Percentiles rank a stretch among this genome's conserved stretches.
These are phyloP conservation scores for Globisporangium radiosum DNA, from an alignment of 352 stramenopile species.

Conservation along the genomic window DNA sequence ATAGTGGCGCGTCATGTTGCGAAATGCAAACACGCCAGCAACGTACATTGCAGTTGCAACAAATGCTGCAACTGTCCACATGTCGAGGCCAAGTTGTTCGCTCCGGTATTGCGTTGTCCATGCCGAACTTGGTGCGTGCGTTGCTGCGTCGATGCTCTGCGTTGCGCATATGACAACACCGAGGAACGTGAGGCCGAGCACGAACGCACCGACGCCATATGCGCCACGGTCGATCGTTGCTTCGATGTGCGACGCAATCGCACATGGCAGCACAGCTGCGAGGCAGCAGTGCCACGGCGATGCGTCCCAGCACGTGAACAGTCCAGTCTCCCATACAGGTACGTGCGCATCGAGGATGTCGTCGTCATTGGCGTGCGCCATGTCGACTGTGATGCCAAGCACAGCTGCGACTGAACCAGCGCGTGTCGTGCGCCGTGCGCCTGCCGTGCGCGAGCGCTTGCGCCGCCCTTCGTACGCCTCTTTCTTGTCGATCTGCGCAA, in stretches of 20 bases:
- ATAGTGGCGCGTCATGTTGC: conserved; percentile 13
- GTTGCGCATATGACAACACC: conserved; percentile 3
- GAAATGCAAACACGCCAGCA: conserved; percentile 8
- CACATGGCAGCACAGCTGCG: conserved; percentile 7
- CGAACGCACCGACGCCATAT: conserved; percentile 5
- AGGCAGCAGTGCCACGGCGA: conserved; percentile 10
- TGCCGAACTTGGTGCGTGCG: background rate
- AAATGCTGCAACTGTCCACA: conserved; percentile 6
- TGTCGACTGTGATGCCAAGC: conserved; percentile 1
- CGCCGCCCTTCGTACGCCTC: conserved; percentile 5
- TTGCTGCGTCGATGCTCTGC: conserved; percentile 7
- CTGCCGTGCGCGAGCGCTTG: conserved; percentile 1
- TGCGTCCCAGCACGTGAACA: conserved; percentile 11
- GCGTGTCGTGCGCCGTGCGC: background rate
- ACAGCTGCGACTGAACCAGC: background rate
- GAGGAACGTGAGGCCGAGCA: conserved; percentile 10
- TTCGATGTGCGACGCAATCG: conserved; percentile 10
- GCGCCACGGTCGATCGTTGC: conserved; percentile 10
- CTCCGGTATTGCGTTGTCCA: conserved; percentile 6
- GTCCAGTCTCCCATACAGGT: conserved; percentile 7
- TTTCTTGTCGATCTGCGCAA: conserved; percentile 11
- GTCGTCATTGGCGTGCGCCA: background rate
- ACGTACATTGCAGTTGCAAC: conserved; percentile 3
- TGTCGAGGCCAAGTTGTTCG: conserved; percentile 7
- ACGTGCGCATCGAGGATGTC: background rate